These are phyloP conservation scores for Phytophthora sp. DNA, from an alignment of 352 stramenopile species.

Conservation along the genomic window DNA sequence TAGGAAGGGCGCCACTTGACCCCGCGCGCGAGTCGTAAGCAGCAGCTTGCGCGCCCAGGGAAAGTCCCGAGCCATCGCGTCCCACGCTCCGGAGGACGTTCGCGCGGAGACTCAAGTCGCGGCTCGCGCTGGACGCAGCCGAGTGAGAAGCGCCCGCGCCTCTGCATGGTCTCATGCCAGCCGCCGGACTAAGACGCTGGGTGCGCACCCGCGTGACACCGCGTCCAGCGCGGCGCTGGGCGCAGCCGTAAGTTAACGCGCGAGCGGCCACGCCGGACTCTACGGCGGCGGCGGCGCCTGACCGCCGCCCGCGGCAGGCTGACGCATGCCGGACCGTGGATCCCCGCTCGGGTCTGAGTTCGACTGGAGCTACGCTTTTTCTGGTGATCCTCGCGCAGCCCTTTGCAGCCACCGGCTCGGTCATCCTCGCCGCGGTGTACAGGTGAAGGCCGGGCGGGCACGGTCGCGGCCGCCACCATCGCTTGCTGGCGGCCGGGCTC, in stretches of 20 bases:
- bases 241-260: constrained; percentile 20
- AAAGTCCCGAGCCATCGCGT: constrained; percentile 17
- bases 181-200: constrained; percentile 31
- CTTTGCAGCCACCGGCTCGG: constrained; percentile 17
- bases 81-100: background rate
- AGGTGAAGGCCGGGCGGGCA: too few relatives aligned
- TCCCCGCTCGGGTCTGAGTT: constrained; percentile 26
- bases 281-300: constrained; percentile 8
- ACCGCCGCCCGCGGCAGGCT: constrained; percentile 16
- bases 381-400: constrained; percentile 17
- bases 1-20: constrained; percentile 20
- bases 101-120: background rate
- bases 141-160: constrained; percentile 5
- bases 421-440: too few relatives aligned
- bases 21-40: constrained; percentile 8
- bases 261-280: constrained; percentile 5
- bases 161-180: constrained; percentile 16
- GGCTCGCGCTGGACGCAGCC: constrained; percentile 12
- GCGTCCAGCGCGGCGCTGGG: constrained; percentile 28
- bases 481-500: too few relatives aligned
- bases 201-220: constrained; percentile 28
- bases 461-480: too few relatives aligned
- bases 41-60: constrained; percentile 12
- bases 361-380: constrained; percentile 14
- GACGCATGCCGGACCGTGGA: constrained; percentile 5